phyloP scores from a whole-genome alignment of 2,329 filamentous ascomycete genomes.

The Microcyclospora tardicrescens region DNA sequence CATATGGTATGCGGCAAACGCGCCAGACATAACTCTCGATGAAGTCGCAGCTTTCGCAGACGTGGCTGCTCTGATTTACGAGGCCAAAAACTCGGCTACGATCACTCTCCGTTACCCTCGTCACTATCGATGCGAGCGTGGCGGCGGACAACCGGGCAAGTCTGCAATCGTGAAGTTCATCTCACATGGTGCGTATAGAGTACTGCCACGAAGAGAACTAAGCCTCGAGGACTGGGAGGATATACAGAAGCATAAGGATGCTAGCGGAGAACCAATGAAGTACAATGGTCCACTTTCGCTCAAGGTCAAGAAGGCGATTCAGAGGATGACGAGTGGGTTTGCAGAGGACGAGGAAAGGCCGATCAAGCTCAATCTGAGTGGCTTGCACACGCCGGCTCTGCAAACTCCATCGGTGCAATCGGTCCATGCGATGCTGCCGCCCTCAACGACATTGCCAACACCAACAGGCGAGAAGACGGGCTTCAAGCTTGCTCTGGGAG shows the following conservation, averaged over 20 bases:
- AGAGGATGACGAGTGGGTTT: background rate
- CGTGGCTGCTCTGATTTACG: slow-evolving; percentile 44
- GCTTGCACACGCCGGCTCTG: background rate
- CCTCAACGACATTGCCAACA: background rate
- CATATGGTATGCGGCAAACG: slow-evolving; percentile 43
- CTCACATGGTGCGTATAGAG: slow-evolving; percentile 14
- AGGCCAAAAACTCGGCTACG: slow-evolving; percentile 36
- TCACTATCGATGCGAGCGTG: slow-evolving; percentile 42
- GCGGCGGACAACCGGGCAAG: slow-evolving; percentile 34
- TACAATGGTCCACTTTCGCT: slow-evolving; percentile 19
- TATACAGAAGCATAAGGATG: slow-evolving; percentile 13
- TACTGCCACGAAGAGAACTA: slow-evolving; percentile 16
- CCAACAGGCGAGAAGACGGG: slow-evolving; percentile 3
- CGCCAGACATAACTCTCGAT: slow-evolving; percentile 36
- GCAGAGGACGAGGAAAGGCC: background rate
- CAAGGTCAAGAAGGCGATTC: background rate
- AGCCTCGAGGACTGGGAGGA: slow-evolving; percentile 16
- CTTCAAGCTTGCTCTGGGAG: slow-evolving; percentile 3
- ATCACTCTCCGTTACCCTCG: slow-evolving; percentile 42
- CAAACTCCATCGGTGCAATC: background rate
- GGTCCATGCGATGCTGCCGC: background rate
- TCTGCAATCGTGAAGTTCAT: slow-evolving; percentile 16
- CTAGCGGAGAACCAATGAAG: slow-evolving; percentile 4
- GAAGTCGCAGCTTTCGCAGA: slow-evolving; percentile 46
- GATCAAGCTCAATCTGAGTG: background rate